A percentile compares a stretch with the other conserved stretches of the same genome.
Conservation (phyloP, 2,329 filamentous ascomycete species). For the Neofusicoccum cordaticola region DNA sequence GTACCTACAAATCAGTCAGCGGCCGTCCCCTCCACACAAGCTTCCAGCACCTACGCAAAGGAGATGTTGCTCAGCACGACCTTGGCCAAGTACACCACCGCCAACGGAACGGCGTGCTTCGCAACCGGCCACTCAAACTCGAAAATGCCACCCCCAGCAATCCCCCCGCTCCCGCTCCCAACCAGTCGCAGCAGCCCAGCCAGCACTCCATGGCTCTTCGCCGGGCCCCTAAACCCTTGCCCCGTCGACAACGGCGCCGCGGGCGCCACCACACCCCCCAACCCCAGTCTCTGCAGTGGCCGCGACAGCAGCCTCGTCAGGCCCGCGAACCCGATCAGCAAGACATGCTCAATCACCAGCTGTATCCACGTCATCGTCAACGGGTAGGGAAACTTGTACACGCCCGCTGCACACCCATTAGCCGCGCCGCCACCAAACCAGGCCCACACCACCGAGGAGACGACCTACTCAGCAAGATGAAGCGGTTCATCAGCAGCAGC, state of each 20-base stretch:
- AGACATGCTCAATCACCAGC: slow-evolving; percentile 49
- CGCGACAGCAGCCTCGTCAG: slow-evolving; percentile 46
- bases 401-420: slow-evolving; percentile 34
- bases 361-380: slow-evolving; percentile 51
- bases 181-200: slow-evolving; percentile 35
- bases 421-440: not conserved
- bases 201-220: slow-evolving; percentile 9
- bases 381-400: slow-evolving; percentile 53
- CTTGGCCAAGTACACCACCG: slow-evolving; percentile 50
- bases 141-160: slow-evolving; percentile 54
- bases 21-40: not conserved
- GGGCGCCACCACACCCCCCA: slow-evolving; percentile 46
- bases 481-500: slow-evolving; percentile 50
- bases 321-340: slow-evolving; percentile 47
- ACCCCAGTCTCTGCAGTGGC: slow-evolving; percentile 41
- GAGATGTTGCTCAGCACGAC: slow-evolving; percentile 54
- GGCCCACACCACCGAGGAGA: not conserved
- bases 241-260: slow-evolving; percentile 35
- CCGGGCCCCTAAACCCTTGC: slow-evolving; percentile 24
- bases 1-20: slow-evolving; percentile 36
- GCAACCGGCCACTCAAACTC: slow-evolving; percentile 51
- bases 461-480: slow-evolving; percentile 47
- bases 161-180: slow-evolving; percentile 44
- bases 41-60: slow-evolving; percentile 42
- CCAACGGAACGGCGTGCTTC: slow-evolving; percentile 48